Evolutionary conservation across 768 basidiomycete species (phyloP).

Genomic region (Lepiota brunneoincarnata): DNA sequence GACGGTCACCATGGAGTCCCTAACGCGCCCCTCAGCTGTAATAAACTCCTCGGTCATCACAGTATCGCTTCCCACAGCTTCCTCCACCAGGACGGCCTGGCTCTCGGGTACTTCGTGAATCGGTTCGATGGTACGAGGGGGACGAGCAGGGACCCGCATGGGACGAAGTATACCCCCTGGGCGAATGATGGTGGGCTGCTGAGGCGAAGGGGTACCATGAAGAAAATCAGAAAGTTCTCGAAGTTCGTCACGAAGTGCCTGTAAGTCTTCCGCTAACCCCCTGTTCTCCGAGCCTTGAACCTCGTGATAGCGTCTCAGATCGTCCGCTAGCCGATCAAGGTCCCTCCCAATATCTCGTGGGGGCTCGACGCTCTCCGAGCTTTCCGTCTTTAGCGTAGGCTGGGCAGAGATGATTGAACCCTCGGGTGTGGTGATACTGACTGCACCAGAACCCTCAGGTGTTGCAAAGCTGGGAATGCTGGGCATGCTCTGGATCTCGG

Average conservation of each 20-base stretch:
- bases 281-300: slow-evolving; percentile 60
- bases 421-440: slow-evolving; percentile 38
- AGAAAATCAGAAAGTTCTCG: slow-evolving; percentile 58
- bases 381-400: slow-evolving; percentile 30
- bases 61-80: slow-evolving; percentile 43
- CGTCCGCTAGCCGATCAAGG: slow-evolving; percentile 49
- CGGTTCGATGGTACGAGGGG: slow-evolving; percentile 2
- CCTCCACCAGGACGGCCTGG: slow-evolving; percentile 28
- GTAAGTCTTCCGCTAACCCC: slow-evolving; percentile 64
- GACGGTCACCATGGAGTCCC: slow-evolving; percentile 26
- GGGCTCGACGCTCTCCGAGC: slow-evolving; percentile 39
- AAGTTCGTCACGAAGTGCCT: slow-evolving; percentile 68
- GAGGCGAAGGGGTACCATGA: slow-evolving; percentile 38
- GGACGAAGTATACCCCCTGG: slow-evolving; percentile 5
- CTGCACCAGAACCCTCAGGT: slow-evolving; percentile 36
- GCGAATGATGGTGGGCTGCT: slow-evolving; percentile 16
- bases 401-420: slow-evolving; percentile 14
- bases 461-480: slow-evolving; percentile 29
- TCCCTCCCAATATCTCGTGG: slow-evolving; percentile 46
- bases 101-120: slow-evolving; percentile 2
- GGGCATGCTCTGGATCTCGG: slow-evolving; percentile 3
- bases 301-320: slow-evolving; percentile 53
- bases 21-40: slow-evolving; percentile 15
- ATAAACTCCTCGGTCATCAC: slow-evolving; percentile 14
- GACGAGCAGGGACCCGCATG: not conserved